Conservation (phyloP, 106 monocot genomes). For the Narthecium ossifragum region DNA sequence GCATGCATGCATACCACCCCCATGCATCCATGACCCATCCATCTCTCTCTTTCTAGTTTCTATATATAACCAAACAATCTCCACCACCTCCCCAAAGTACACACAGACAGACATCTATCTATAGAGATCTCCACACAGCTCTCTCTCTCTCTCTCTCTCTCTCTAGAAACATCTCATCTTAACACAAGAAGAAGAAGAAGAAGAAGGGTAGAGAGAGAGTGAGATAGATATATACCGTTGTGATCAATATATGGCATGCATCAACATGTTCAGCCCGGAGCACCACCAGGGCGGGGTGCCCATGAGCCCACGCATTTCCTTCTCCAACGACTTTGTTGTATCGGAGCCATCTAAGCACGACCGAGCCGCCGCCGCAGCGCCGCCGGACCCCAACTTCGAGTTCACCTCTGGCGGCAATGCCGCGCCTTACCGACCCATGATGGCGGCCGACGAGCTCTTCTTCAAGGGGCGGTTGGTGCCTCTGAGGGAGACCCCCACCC, state of each 20-base stretch:
- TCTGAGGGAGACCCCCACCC: not conserved
- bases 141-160: not conserved
- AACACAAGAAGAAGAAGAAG: too few species aligned
- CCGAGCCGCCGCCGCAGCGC: not conserved
- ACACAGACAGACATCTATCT: not conserved
- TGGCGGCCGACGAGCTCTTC: not conserved
- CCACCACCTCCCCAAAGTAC: not conserved
- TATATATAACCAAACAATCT: constrained; percentile 1
- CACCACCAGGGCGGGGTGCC: not conserved
- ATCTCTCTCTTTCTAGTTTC: too few species aligned
- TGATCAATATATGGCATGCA: constrained; percentile 1
- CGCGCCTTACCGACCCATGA: not conserved
- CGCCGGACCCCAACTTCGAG: not conserved
- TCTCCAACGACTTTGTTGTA: not conserved
- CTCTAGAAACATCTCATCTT: not conserved
- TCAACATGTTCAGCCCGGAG: not conserved
- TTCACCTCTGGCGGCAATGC: not conserved
- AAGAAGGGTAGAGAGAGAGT: too few species aligned
- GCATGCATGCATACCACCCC: not conserved
- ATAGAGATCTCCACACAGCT: too few species aligned
- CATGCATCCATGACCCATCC: too few species aligned
- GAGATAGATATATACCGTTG: too few species aligned
- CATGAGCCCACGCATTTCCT: not conserved
- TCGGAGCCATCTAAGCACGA: too few species aligned
- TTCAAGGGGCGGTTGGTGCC: not conserved